A percentile compares a stretch with the other conserved stretches of the same genome.
These are phyloP conservation scores for Glomus cerebriforme DNA, from an alignment of 192 early-diverging fungal species.

Conservation along the genomic window DNA sequence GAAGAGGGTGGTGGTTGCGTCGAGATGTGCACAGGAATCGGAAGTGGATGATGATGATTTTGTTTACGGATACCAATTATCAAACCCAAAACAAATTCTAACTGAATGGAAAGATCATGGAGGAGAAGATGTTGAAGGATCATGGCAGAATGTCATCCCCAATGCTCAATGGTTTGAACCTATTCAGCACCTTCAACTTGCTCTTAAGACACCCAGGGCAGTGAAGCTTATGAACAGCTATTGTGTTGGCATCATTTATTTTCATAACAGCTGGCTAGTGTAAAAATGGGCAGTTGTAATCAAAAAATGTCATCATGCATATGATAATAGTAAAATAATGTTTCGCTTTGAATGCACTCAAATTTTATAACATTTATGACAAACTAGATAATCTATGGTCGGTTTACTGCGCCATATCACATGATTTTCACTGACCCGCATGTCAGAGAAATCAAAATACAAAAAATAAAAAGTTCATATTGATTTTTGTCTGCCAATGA, in stretches of 20 bases:
- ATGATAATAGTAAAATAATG: too few relatives aligned
- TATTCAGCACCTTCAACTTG: conserved; percentile 8
- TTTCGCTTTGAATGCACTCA: too few relatives aligned
- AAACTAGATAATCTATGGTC: too few relatives aligned
- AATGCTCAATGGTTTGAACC: background rate
- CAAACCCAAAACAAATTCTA: conserved; percentile 2
- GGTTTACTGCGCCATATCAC: too few relatives aligned
- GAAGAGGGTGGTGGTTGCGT: background rate
- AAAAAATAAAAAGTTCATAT: too few relatives aligned
- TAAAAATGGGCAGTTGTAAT: too few relatives aligned
- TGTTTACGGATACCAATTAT: conserved; percentile 11
- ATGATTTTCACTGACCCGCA: too few relatives aligned
- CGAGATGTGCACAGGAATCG: background rate
- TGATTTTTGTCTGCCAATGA: too few relatives aligned
- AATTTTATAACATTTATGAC: too few relatives aligned
- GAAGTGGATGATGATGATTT: background rate
- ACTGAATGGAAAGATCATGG: background rate
- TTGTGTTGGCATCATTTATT: conserved; percentile 16
- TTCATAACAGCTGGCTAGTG: too few relatives aligned
- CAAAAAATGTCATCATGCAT: too few relatives aligned
- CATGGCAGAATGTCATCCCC: background rate
- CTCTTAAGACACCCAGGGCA: background rate
- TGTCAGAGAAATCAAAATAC: too few relatives aligned
- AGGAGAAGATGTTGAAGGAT: conserved; percentile 8
- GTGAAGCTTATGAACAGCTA: background rate